These are phyloP conservation scores for Allantophomopsis lycopodina DNA, from an alignment of 2,329 filamentous ascomycete genomes.

Conservation along the genomic window DNA sequence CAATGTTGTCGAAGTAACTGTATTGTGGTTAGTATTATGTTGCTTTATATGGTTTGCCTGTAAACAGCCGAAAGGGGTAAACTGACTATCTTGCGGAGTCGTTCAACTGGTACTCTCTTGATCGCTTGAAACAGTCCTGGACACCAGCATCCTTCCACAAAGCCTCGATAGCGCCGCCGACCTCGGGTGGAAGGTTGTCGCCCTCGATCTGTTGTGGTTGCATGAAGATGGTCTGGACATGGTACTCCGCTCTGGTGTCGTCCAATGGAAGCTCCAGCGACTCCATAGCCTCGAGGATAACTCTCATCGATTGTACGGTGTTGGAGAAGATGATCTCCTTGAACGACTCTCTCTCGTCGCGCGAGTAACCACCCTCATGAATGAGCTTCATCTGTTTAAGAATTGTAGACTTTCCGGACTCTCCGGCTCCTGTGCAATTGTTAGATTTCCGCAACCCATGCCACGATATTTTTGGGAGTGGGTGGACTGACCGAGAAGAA, in stretches of 20 bases:
- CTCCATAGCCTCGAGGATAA: slow-evolving; percentile 83
- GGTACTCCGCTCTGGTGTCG: slow-evolving; percentile 29
- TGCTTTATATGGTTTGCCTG: too few species aligned
- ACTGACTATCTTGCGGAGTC: slow-evolving; percentile 90
- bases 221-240: slow-evolving; percentile 24
- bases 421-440: slow-evolving; percentile 49
- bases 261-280: slow-evolving; percentile 73
- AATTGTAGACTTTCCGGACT: slow-evolving; percentile 92
- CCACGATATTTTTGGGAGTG: background rate
- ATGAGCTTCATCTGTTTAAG: slow-evolving; percentile 99
- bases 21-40: slow-evolving; percentile 2
- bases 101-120: slow-evolving; percentile 76
- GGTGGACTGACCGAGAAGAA: slow-evolving; percentile 70
- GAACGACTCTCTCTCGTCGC: slow-evolving; percentile 89
- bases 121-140: slow-evolving; percentile 79
- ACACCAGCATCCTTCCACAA: slow-evolving; percentile 81
- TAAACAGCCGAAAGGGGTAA: background rate
- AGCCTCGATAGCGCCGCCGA: slow-evolving; percentile 65
- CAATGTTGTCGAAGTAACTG: slow-evolving; percentile 75
- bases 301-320: slow-evolving; percentile 82
- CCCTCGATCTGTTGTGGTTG: slow-evolving; percentile 52
- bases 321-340: slow-evolving; percentile 95
- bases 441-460: slow-evolving; percentile 3
- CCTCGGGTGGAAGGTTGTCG: slow-evolving; percentile 67
- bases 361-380: slow-evolving; percentile 95